Conservation (phyloP, 129 eudicot genomes). For the Centaurea solstitialis region DNA sequence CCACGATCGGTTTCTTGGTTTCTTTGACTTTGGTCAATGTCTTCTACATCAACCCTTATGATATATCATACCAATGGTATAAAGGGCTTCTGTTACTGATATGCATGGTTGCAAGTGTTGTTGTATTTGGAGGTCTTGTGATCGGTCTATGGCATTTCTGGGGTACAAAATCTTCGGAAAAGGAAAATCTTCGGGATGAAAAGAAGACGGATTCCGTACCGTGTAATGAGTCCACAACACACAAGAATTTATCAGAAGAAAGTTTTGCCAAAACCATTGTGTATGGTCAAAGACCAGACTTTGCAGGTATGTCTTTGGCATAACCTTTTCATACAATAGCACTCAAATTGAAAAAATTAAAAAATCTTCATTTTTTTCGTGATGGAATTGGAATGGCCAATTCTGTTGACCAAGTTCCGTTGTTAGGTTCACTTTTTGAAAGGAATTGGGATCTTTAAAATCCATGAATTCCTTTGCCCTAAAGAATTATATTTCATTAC, state of each 20-base stretch:
- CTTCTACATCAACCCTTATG: constrained; percentile 52
- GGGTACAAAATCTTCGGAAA: constrained; percentile 49
- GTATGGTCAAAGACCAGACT: constrained; percentile 77
- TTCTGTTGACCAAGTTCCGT: background rate
- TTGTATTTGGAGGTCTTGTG: constrained; percentile 67
- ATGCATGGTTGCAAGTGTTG: constrained; percentile 71
- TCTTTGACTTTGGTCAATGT: constrained; percentile 48
- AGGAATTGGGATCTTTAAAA: background rate
- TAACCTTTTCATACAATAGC: background rate
- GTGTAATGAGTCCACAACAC: constrained; percentile 6
- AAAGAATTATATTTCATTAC: background rate
- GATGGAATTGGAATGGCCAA: background rate
- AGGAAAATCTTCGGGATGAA: constrained; percentile 7
- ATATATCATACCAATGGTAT: constrained; percentile 60
- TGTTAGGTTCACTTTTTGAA: background rate
- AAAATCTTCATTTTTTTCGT: background rate
- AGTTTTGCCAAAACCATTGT: constrained; percentile 26
- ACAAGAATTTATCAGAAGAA: constrained; percentile 36
- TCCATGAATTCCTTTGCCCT: background rate
- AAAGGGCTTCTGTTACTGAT: constrained; percentile 72
- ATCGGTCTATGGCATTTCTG: constrained; percentile 64
- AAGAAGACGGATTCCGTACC: constrained; percentile 15
- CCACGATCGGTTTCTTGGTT: constrained; percentile 60
- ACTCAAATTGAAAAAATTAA: background rate
- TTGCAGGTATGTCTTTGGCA: constrained; percentile 48